These are phyloP conservation scores for Suillus occidentalis DNA, from an alignment of 768 basidiomycete genomes.

Conservation along the genomic window DNA sequence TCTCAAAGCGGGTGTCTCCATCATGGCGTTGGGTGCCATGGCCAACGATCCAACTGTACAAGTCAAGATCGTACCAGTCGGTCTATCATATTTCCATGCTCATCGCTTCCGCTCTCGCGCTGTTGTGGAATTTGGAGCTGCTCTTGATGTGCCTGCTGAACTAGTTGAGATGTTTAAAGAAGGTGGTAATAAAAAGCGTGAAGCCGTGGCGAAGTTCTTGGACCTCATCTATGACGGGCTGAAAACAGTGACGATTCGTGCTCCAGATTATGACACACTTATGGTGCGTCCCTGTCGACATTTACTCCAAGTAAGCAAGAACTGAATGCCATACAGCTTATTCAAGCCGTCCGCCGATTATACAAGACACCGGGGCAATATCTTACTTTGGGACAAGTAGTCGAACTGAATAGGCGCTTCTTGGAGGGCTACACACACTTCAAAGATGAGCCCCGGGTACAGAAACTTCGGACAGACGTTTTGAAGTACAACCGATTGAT, in stretches of 20 bases:
- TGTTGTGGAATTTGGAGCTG: conserved; percentile 93
- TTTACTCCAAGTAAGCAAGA: background rate
- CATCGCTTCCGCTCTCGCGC: conserved; percentile 93
- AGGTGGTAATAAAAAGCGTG: conserved; percentile 85
- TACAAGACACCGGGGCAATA: conserved; percentile 96
- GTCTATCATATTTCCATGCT: conserved; percentile 72
- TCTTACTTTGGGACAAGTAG: conserved; percentile 91
- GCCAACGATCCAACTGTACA: conserved; percentile 81
- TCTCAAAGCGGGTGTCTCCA: conserved; percentile 94
- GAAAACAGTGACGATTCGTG: conserved; percentile 93
- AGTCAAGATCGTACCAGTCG: conserved; percentile 91
- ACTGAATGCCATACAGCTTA: conserved; percentile 53
- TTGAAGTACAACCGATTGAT: conserved; percentile 87
- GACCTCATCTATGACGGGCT: conserved; percentile 90
- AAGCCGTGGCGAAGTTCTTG: conserved; percentile 86
- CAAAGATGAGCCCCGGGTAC: conserved; percentile 88
- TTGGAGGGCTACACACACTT: conserved; percentile 92
- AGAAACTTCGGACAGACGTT: conserved; percentile 76
- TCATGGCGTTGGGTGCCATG: conserved; percentile 99
- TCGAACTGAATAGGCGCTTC: conserved; percentile 90
- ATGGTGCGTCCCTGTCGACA: conserved; percentile 62
- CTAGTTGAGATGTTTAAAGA: conserved; percentile 87
- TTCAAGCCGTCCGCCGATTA: conserved; percentile 90
- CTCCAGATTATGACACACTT: conserved; percentile 96
- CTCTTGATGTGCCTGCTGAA: conserved; percentile 89